Evolutionary conservation across 2,329 filamentous ascomycete genomes (phyloP).

Genomic region (Pyrenophora teres): DNA sequence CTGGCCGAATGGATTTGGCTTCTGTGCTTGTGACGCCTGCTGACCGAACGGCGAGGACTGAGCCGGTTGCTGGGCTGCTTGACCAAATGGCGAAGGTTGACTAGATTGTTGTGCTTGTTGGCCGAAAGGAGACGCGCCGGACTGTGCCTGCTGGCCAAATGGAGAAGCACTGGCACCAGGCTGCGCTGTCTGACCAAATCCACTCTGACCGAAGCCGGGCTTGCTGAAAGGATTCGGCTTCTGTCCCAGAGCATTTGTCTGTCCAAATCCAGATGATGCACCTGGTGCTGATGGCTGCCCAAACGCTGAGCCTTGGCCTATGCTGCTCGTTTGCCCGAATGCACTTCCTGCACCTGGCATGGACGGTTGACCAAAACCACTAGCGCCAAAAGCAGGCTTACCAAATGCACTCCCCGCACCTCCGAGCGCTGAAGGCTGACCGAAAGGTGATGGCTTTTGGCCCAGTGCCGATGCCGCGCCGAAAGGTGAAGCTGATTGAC

Average conservation of each 20-base stretch:
- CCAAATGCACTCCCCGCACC: constrained; percentile 46
- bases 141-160: constrained; percentile 42
- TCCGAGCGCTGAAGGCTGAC: constrained; percentile 36
- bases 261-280: constrained; percentile 41
- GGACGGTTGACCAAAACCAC: constrained; percentile 50
- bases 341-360: constrained; percentile 28
- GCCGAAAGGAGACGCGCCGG: constrained; percentile 35
- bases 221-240: constrained; percentile 49
- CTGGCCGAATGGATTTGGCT: constrained; percentile 10
- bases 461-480: constrained; percentile 45
- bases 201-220: constrained; percentile 41
- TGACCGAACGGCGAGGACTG: constrained; percentile 20
- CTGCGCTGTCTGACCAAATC: constrained; percentile 54
- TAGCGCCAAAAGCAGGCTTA: constrained; percentile 37
- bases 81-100: constrained; percentile 20
- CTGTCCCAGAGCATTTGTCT: constrained; percentile 33
- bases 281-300: constrained; percentile 40
- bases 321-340: constrained; percentile 25
- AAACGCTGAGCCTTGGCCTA: constrained; percentile 35
- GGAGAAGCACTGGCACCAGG: constrained; percentile 36
- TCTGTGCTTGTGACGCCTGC: constrained; percentile 20
- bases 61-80: constrained; percentile 15
- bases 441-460: constrained; percentile 35
- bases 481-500: constrained; percentile 38
- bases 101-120: constrained; percentile 18